Conservation (phyloP, 805 yeast genomes). For the Schwanniomyces pseudopolymorphus region DNA sequence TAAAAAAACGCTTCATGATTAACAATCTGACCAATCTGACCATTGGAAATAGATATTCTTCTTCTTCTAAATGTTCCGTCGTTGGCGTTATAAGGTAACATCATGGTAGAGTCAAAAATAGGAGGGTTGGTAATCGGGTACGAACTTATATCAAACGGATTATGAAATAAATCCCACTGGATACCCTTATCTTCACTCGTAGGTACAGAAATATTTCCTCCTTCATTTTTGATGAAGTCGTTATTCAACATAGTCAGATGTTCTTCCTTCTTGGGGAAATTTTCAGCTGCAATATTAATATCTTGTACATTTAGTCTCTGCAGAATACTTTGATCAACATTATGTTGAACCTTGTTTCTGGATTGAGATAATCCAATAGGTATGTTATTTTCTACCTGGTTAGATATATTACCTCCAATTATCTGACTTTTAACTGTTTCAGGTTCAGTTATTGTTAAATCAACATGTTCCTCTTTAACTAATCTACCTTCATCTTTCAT, state of each 20-base stretch:
- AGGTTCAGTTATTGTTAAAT: too few species aligned
- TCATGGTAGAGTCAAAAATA: conserved; percentile 42
- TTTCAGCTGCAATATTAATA: neutral
- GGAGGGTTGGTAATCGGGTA: conserved; percentile 51
- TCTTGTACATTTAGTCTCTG: neutral
- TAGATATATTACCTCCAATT: neutral
- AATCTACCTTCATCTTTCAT: neutral
- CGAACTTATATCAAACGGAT: conserved; percentile 38
- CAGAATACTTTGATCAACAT: neutral
- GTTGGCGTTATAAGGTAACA: conserved; percentile 29
- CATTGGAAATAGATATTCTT: conserved; percentile 79
- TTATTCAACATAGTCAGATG: neutral
- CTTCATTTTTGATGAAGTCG: neutral
- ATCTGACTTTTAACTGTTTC: neutral
- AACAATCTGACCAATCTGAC: conserved; percentile 77
- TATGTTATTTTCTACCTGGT: neutral
- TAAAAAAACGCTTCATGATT: conserved; percentile 30
- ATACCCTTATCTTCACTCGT: neutral
- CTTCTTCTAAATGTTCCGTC: conserved; percentile 47
- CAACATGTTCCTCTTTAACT: neutral
- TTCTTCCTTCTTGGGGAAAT: neutral
- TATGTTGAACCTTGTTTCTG: neutral
- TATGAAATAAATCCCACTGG: conserved; percentile 18
- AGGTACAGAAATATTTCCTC: neutral
- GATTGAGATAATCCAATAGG: neutral